Percentiles rank a stretch among this genome's conserved stretches.
Conservation (phyloP, 176 grass and related monocot species). For the Guadua angustifolia region DNA sequence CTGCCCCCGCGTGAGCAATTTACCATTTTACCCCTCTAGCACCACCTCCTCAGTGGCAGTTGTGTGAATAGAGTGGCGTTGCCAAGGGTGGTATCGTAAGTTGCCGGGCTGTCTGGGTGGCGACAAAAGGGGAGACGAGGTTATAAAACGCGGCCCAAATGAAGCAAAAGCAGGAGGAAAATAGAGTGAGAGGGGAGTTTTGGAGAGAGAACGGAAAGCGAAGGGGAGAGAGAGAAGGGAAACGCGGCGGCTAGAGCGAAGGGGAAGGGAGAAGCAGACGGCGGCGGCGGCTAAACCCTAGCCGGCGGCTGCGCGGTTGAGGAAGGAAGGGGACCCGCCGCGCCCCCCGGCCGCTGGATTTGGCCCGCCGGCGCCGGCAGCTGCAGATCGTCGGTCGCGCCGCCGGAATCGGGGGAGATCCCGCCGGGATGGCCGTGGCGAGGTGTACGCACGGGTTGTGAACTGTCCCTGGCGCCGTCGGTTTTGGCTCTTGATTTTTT, state of each 20-base stretch:
- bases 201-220: slow-evolving; percentile 48
- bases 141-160: slow-evolving; percentile 54
- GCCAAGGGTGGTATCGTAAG: not conserved
- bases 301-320: not conserved
- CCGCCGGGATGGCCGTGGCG: slow-evolving; percentile 36
- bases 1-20: not conserved
- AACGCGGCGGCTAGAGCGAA: slow-evolving; percentile 56
- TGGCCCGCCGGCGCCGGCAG: slow-evolving; percentile 40
- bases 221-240: slow-evolving; percentile 40
- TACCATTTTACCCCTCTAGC: not conserved
- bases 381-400: slow-evolving; percentile 58
- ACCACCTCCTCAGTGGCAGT: not conserved
- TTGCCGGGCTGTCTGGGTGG: not conserved
- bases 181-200: slow-evolving; percentile 47
- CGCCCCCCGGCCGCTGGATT: slow-evolving; percentile 20
- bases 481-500: not conserved
- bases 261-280: slow-evolving; percentile 28
- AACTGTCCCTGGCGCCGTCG: slow-evolving; percentile 14
- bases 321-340: not conserved
- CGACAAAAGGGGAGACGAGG: slow-evolving; percentile 44
- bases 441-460: not conserved
- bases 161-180: slow-evolving; percentile 47
- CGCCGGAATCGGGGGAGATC: slow-evolving; percentile 67
- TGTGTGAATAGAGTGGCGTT: not conserved
- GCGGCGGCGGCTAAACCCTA: slow-evolving; percentile 59